Evolutionary conservation across 2,329 filamentous ascomycete genomes (phyloP), one percentile per base, ranked within the genome.

Genomic region (Fusarium sp.): DNA sequence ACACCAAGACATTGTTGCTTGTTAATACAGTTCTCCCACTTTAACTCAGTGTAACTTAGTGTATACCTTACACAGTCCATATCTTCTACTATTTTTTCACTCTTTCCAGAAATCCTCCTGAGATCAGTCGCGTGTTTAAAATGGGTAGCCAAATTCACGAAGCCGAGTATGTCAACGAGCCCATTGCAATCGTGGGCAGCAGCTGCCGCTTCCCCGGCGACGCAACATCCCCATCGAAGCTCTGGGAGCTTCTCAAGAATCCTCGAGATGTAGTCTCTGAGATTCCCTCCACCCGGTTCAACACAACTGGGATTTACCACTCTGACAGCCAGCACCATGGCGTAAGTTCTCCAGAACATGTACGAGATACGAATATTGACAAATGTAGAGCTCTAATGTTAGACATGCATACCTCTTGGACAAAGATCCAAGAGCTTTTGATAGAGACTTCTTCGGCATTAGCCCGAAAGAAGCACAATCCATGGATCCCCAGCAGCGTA

Each of bases 181-280:
- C 63, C 9, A 66, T 69, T 48, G 66, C 66, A 18, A 49, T 69
- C 13, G 37, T 66, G 2, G 66, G 66, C 24, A 66, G 48, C 8
- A 38, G 31, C 4, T 66, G 57, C 20, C 43, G 63, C 9, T 66
- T 59, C n/a, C 42, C 57, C 18, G 66, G 63, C 15, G 66, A 37
- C 15, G 28, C 39, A 6, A 52, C 28, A 9, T 57, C 55, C 3
- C 54, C 63, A 3, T 54, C 39, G 8, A 57, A 63, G 31, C 41
- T 66, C 7, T 69, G 66, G 66, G 49, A 63, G 3, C 28, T 69
- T 12, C 29, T 62, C 21, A 44, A 43, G 7, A 41, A 38, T 4
- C 62, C 62, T 0, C 33, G 33, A 18, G 55, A 53, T 41, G 48
- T 52, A 6, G 55, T 35, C 6, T 35, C 33, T 0, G 20, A 41